Evolutionary conservation across 371 early-diverging fungal species (phyloP).

Genomic region (Mortierella sp.): DNA sequence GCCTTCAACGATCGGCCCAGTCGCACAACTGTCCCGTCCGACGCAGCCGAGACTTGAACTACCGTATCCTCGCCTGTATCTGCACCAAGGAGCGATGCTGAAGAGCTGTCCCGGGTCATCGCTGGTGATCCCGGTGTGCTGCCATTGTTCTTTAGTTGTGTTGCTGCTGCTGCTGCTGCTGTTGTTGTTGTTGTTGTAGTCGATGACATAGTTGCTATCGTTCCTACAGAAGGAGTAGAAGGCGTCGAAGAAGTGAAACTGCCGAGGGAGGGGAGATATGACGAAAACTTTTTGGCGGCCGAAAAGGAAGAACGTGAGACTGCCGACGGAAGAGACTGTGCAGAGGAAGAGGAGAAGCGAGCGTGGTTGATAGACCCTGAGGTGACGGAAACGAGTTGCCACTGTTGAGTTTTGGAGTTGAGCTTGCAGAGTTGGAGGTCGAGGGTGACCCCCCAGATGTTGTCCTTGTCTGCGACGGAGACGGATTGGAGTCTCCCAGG

Average conservation of each 20-base stretch:
- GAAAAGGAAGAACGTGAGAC: not conserved
- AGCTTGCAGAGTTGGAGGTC: slow-evolving; percentile 49
- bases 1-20: slow-evolving; percentile 34
- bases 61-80: slow-evolving; percentile 41
- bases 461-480: slow-evolving; percentile 37
- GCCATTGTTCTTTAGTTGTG: not conserved
- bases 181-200: not conserved
- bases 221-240: not conserved
- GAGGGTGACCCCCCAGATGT: slow-evolving; percentile 56
- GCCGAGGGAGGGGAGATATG: slow-evolving; percentile 14
- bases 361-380: slow-evolving; percentile 23
- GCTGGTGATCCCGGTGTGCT: not conserved
- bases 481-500: slow-evolving; percentile 52
- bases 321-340: slow-evolving; percentile 14
- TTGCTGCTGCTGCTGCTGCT: not conserved
- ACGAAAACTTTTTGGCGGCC: slow-evolving; percentile 14
- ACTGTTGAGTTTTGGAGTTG: slow-evolving; percentile 25
- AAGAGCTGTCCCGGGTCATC: not conserved
- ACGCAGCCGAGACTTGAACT: slow-evolving; percentile 40
- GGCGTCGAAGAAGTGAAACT: not conserved
- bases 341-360: slow-evolving; percentile 22
- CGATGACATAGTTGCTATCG: not conserved
- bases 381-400: slow-evolving; percentile 50
- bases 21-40: slow-evolving; percentile 53
- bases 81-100: slow-evolving; percentile 6